These are phyloP conservation scores for Microcos paniculata DNA, from an alignment of 345 rosid genomes.

Conservation along the genomic window DNA sequence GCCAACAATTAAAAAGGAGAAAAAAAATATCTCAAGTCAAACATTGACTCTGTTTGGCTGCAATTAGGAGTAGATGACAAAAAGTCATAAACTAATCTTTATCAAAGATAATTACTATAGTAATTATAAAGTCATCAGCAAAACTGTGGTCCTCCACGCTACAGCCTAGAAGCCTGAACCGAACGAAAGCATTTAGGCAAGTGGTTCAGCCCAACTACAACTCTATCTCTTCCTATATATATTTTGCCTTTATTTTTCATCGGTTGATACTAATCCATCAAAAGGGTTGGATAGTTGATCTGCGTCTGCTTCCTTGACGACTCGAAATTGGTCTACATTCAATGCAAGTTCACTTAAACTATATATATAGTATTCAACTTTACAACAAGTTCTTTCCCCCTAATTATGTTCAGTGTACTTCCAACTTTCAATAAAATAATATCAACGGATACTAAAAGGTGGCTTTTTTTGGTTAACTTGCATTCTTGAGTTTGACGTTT, in stretches of 20 bases:
- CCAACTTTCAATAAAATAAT: neutral
- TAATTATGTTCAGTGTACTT: neutral
- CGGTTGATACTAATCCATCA: neutral
- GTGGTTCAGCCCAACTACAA: slow-evolving; percentile 1
- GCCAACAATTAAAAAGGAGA: neutral
- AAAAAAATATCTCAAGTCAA: neutral
- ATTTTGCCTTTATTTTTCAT: neutral
- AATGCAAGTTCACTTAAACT: neutral
- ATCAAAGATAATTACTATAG: neutral
- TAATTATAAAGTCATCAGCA: too few species aligned
- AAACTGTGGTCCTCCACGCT: neutral
- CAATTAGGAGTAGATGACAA: neutral
- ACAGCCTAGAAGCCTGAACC: neutral
- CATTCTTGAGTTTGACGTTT: neutral
- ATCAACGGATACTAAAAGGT: neutral
- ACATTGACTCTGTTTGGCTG: neutral
- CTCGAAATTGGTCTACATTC: neutral
- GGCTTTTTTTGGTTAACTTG: too few species aligned
- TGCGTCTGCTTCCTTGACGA: neutral
- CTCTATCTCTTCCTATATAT: neutral
- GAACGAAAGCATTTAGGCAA: neutral
- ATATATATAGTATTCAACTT: neutral
- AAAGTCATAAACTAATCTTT: neutral
- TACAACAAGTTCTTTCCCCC: neutral
- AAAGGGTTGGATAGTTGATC: neutral